Conservation (phyloP, 805 yeast species). For the Candida khao-thaluensis region DNA sequence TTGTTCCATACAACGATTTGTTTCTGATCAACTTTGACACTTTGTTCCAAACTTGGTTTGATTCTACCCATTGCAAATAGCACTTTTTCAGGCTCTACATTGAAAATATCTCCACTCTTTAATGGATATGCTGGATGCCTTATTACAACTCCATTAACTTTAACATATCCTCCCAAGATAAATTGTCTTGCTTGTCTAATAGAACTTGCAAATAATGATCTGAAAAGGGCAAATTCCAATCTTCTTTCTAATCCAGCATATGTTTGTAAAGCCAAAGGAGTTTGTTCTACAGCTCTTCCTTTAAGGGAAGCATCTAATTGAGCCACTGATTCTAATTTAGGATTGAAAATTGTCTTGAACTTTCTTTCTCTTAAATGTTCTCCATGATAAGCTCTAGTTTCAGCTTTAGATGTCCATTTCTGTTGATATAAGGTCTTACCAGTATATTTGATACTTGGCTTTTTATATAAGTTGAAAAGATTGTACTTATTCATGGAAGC, state of each 20-base stretch:
- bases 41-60: constrained; percentile 72
- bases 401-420: constrained; percentile 88
- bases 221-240: constrained; percentile 83
- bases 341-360: constrained; percentile 70
- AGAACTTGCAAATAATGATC: constrained; percentile 91
- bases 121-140: constrained; percentile 77
- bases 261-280: constrained; percentile 87
- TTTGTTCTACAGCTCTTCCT: constrained; percentile 53
- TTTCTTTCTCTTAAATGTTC: constrained; percentile 84
- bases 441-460: constrained; percentile 52
- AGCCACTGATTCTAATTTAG: constrained; percentile 78
- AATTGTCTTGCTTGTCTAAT: constrained; percentile 92
- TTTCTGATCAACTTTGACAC: constrained; percentile 65
- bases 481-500: constrained; percentile 91
- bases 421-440: constrained; percentile 82
- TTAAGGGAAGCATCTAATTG: constrained; percentile 80
- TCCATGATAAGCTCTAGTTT: constrained; percentile 94
- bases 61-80: constrained; percentile 78
- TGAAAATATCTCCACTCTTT: constrained; percentile 82
- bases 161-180: constrained; percentile 75
- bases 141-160: constrained; percentile 79
- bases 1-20: constrained; percentile 78
- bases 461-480: constrained; percentile 83
- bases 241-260: constrained; percentile 86
- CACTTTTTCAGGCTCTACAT: constrained; percentile 83